Percentiles rank a stretch among this genome's conserved stretches.
phyloP scores from a whole-genome alignment of 352 stramenopile species.

The Pythium scleroteichum region DNA sequence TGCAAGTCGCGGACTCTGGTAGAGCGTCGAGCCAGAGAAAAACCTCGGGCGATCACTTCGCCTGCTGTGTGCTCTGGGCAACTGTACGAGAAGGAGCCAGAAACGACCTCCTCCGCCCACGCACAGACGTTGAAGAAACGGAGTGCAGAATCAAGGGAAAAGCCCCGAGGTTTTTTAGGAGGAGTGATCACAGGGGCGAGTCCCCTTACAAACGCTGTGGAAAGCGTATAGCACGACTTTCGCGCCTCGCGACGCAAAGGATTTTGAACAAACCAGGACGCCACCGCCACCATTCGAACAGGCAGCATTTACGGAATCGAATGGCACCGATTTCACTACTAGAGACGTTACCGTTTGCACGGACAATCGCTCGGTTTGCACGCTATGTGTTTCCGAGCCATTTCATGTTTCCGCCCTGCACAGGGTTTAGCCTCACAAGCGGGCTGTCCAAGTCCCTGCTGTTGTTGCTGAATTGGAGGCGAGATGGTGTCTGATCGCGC shows the following conservation, averaged over 20 bases:
- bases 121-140: constrained; percentile 39
- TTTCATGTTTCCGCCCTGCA: constrained; percentile 18
- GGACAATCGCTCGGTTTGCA: background rate
- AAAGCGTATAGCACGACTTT: constrained; percentile 19
- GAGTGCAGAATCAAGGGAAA: constrained; percentile 41
- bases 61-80: constrained; percentile 19
- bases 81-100: constrained; percentile 37
- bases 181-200: constrained; percentile 22
- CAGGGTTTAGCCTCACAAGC: constrained; percentile 31
- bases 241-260: background rate
- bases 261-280: constrained; percentile 13
- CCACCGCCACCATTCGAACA: constrained; percentile 22
- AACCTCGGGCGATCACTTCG: constrained; percentile 33
- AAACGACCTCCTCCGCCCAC: constrained; percentile 28
- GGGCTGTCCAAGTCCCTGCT: constrained; percentile 7
- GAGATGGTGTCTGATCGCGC: constrained; percentile 29
- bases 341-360: background rate
- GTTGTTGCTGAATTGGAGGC: constrained; percentile 39
- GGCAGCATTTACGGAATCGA: constrained; percentile 9
- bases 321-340: constrained; percentile 7
- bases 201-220: constrained; percentile 28
- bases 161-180: constrained; percentile 43
- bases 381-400: constrained; percentile 28
- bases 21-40: constrained; percentile 14
- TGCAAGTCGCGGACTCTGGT: constrained; percentile 6